Conservation (phyloP, 73 alveolate species). For the Paraurostyla sp. region DNA sequence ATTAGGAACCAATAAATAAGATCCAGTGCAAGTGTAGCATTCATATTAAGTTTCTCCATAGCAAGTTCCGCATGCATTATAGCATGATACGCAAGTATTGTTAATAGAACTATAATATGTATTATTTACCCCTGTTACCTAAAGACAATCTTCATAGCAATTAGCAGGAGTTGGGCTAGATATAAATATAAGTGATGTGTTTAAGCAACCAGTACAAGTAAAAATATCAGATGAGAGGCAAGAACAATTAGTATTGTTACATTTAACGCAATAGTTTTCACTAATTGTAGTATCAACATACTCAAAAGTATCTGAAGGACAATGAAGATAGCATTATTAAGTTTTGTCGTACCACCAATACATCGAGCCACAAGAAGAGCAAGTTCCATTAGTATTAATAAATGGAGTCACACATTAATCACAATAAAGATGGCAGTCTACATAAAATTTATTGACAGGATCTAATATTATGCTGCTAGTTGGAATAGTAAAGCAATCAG, state of each 20-base stretch:
- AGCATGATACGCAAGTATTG: background rate
- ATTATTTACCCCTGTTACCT: background rate
- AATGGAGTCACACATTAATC: background rate
- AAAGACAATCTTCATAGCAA: background rate
- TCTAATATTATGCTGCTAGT: background rate
- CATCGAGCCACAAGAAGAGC: background rate
- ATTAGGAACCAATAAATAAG: background rate
- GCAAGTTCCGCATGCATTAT: background rate
- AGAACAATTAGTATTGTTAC: conserved; percentile 1
- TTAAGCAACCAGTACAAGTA: conserved; percentile 5
- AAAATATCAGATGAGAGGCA: background rate
- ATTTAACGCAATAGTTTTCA: background rate
- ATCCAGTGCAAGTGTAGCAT: background rate
- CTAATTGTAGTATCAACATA: background rate
- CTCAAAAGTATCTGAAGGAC: background rate
- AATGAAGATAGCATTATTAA: background rate
- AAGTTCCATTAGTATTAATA: background rate
- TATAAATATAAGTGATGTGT: background rate
- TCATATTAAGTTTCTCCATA: background rate
- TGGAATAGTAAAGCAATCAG: background rate
- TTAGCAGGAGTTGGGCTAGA: background rate
- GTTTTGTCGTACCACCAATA: background rate
- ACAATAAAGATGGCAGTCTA: conserved; percentile 20
- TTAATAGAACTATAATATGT: background rate
- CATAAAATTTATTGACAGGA: background rate